Conservation (phyloP, 495 filamentous ascomycete species). For the Bombardia bombarda region DNA sequence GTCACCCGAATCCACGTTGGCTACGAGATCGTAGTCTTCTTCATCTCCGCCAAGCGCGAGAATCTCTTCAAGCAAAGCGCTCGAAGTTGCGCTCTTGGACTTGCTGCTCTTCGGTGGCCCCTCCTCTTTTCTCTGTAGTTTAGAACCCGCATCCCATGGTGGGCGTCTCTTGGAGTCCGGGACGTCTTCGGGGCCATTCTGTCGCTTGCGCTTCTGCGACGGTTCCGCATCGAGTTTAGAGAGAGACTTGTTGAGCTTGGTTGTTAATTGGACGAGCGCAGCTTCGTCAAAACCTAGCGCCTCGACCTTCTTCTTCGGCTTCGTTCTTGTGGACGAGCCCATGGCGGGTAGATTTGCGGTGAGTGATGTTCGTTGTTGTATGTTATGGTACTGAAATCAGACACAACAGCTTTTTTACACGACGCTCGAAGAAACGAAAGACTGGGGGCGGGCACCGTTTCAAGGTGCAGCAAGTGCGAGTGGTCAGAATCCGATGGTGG, state of each 20-base stretch:
- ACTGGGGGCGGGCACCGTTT: too few species aligned
- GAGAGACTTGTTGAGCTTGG: conserved; percentile 53
- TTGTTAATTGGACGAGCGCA: conserved; percentile 54
- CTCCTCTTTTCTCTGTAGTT: conserved; percentile 10
- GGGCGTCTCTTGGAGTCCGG: conserved; percentile 42
- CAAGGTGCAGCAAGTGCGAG: too few species aligned
- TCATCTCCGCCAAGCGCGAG: conserved; percentile 68
- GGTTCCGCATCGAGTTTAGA: conserved; percentile 15
- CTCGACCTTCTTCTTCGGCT: background rate
- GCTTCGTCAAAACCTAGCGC: conserved; percentile 47
- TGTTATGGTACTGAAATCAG: too few species aligned
- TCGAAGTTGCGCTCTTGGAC: conserved; percentile 19
- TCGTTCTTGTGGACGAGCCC: too few species aligned
- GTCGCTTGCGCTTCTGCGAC: conserved; percentile 39
- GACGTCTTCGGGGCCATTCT: conserved; percentile 21
- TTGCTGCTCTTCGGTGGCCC: conserved; percentile 8
- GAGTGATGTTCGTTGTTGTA: too few species aligned
- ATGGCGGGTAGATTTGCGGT: too few species aligned
- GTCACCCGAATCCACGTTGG: conserved; percentile 51
- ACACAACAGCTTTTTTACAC: too few species aligned
- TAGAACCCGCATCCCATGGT: conserved; percentile 26
- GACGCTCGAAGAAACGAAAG: too few species aligned
- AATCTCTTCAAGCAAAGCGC: conserved; percentile 58
- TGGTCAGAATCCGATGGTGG: too few species aligned
- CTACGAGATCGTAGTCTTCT: conserved; percentile 62